These are phyloP conservation scores for Luzula sylvatica DNA, from an alignment of 176 grass and related monocot species.

Conservation along the genomic window DNA sequence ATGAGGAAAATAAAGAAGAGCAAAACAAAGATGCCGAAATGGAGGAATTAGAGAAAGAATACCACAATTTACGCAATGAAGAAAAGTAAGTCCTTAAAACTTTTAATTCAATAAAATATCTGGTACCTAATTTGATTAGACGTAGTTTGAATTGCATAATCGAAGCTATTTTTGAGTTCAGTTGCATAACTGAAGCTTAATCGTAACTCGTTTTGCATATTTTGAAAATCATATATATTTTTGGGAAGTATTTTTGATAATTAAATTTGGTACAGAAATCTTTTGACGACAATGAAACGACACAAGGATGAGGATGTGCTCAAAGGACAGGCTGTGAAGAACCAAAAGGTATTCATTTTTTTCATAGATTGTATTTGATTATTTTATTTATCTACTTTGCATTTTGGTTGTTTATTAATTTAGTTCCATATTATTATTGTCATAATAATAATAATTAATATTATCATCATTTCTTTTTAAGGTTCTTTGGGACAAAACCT, in stretches of 20 bases:
- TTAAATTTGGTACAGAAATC: constrained; percentile 11
- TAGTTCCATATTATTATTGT: background rate
- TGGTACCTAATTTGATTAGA: background rate
- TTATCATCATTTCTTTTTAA: constrained; percentile 12
- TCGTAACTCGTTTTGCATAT: too few relatives aligned
- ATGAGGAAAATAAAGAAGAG: constrained; percentile 1
- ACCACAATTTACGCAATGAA: constrained; percentile 27
- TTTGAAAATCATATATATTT: background rate
- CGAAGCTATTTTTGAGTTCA: background rate
- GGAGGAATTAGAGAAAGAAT: constrained; percentile 44
- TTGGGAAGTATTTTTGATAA: background rate
- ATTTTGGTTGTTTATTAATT: background rate
- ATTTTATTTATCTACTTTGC: too few relatives aligned
- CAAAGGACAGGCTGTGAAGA: constrained; percentile 60
- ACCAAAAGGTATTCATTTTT: constrained; percentile 47
- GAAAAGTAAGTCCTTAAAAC: constrained; percentile 25
- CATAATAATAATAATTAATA: too few relatives aligned
- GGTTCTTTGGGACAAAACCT: constrained; percentile 74
- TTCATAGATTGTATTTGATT: background rate
- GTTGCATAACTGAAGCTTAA: background rate
- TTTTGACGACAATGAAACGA: constrained; percentile 44
- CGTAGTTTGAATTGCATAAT: background rate
- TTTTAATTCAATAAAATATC: background rate
- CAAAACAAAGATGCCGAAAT: constrained; percentile 29
- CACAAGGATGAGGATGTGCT: constrained; percentile 64